Evolutionary conservation across 495 filamentous ascomycete genomes (phyloP), one percentile per base, ranked within the genome.

Genomic region (Penicillium parvum): DNA sequence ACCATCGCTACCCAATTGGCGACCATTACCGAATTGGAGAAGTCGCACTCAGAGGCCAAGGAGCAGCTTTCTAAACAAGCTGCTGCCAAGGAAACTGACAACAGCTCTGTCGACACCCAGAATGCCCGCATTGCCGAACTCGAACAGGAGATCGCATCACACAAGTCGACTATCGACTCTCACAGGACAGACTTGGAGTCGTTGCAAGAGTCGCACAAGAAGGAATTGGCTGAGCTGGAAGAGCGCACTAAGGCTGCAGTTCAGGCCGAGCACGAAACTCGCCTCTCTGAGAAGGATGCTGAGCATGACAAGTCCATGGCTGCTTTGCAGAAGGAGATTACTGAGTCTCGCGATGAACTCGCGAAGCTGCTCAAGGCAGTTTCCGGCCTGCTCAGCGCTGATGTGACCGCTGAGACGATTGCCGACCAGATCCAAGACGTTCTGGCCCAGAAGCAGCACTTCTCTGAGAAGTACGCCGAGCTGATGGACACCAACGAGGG

Each of bases 271-370:
- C 58, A 75, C 10, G 68, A 73, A 28, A 45, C 75, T 41, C 66
- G 59, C 15, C 60, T 79, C 14, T 43, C 61, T 8, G 71, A 72
- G 34, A 68, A 70, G 48, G 61, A 74, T 32, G 63, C 65, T 7
- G 72, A 82, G 45, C 80, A 90, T 52, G 72, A 83, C 15, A 67
- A 75, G 43, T 70, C 74, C 9, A 68, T 88, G 51, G 64, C 75
- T 37, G 47, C 73, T 10, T 68, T 95, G 29, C 75, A 89, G 56
- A 68, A 71, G 22, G 85, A 94, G 12, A 80, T 90, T 33, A 59
- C 74, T 4, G 82, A 83, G 46, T 83, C 85, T 23, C 80, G 84
- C 36, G 74, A 82, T 39, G 81, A 88, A 38, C 66, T 90, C 39
- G 74, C 75, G 32, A 81, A 78, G 42, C 65, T 90, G 16, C 62